These are phyloP conservation scores for Scheffersomyces lignosus DNA, from an alignment of 805 yeast species.

Conservation along the genomic window DNA sequence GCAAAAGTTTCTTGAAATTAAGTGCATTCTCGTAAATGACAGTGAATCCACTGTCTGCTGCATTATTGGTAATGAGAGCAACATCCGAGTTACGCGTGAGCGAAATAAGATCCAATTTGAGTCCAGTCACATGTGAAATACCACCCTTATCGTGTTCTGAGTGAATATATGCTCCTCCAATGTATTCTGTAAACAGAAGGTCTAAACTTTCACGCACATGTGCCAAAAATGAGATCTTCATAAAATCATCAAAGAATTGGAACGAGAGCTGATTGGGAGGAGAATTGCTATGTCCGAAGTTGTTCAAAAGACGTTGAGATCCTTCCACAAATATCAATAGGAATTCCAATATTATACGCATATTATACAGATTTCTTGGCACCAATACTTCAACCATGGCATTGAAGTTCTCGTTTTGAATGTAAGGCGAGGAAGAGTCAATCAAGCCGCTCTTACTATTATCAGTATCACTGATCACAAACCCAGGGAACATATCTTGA, in stretches of 20 bases:
- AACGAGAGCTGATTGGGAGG: slow-evolving; percentile 19
- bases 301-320: slow-evolving; percentile 33
- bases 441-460: slow-evolving; percentile 10
- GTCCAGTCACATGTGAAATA: slow-evolving; percentile 7
- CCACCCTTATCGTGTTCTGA: slow-evolving; percentile 2
- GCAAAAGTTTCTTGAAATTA: slow-evolving; percentile 48
- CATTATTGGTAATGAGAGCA: slow-evolving; percentile 2
- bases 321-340: slow-evolving; percentile 69
- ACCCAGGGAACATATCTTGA: slow-evolving; percentile 72
- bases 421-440: slow-evolving; percentile 41
- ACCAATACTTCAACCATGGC: slow-evolving; percentile 65
- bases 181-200: slow-evolving; percentile 47
- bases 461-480: slow-evolving; percentile 31
- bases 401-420: slow-evolving; percentile 57
- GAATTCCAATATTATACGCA: slow-evolving; percentile 75
- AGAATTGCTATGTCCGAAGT: slow-evolving; percentile 11
- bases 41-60: slow-evolving; percentile 14
- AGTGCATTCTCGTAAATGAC: slow-evolving; percentile 44
- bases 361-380: slow-evolving; percentile 71
- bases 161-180: slow-evolving; percentile 17
- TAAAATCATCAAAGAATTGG: slow-evolving; percentile 59
- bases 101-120: slow-evolving; percentile 31
- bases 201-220: slow-evolving; percentile 59
- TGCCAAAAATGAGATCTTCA: slow-evolving; percentile 64
- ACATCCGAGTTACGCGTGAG: slow-evolving; percentile 6